phyloP scores from a whole-genome alignment of 495 filamentous ascomycete species.

The Mycothermus thermophilus region DNA sequence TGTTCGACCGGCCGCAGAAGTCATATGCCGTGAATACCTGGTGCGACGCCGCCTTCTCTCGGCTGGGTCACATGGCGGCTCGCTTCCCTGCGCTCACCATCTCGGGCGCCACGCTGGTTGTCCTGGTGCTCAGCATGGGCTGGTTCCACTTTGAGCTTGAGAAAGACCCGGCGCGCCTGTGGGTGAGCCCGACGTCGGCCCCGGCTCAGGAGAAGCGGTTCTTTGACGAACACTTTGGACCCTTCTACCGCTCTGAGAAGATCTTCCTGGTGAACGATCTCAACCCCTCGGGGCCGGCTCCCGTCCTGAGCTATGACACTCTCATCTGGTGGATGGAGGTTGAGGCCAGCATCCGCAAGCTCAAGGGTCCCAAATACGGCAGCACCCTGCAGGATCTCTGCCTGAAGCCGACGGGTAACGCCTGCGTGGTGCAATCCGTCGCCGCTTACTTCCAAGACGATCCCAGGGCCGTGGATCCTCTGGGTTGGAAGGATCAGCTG shows the following conservation, averaged over 20 bases:
- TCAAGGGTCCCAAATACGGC: conserved; percentile 50
- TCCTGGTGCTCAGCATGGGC: conserved; percentile 64
- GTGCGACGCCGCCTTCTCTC: conserved; percentile 65
- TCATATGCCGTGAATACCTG: conserved; percentile 66
- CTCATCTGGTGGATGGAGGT: conserved; percentile 90
- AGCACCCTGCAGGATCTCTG: conserved; percentile 71
- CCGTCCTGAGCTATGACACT: conserved; percentile 76
- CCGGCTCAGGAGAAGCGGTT: conserved; percentile 88
- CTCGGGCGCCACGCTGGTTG: conserved; percentile 48
- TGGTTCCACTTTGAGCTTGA: conserved; percentile 81
- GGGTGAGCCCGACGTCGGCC: conserved; percentile 85
- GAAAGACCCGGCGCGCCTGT: conserved; percentile 75
- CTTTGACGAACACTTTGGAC: conserved; percentile 89
- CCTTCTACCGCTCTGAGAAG: conserved; percentile 90
- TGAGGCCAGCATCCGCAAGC: conserved; percentile 54
- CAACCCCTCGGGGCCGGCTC: conserved; percentile 43
- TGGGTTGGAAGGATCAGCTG: conserved; percentile 56
- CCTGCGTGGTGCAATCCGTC: conserved; percentile 83
- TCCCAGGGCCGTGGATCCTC: conserved; percentile 38
- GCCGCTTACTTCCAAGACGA: conserved; percentile 72
- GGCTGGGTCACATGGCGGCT: conserved; percentile 70
- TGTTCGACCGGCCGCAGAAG: conserved; percentile 54
- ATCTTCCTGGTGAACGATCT: conserved; percentile 88
- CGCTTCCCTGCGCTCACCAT: conserved; percentile 79
- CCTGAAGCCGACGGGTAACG: conserved; percentile 80